Conservation (phyloP, 805 yeast species). For the Metschnikowia arizonensis region DNA sequence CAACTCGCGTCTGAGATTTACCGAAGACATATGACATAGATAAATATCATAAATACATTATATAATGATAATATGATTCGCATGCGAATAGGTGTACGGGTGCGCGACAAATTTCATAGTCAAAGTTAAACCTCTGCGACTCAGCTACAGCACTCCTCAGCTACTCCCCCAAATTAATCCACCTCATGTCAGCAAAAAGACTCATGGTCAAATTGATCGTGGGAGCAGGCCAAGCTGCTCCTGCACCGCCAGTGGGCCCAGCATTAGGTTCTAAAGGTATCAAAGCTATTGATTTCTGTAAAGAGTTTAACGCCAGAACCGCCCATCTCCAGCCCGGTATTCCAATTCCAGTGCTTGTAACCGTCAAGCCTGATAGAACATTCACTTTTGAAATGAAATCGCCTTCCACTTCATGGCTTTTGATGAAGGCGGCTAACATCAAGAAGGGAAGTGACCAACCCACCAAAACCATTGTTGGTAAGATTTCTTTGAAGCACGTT, state of each 20-base stretch:
- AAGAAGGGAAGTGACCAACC: slow-evolving; percentile 74
- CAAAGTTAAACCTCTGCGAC: too few relatives aligned
- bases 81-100: background rate
- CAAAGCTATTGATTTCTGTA: slow-evolving; percentile 96
- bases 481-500: slow-evolving; percentile 74
- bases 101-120: background rate
- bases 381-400: slow-evolving; percentile 83
- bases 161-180: background rate
- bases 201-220: slow-evolving; percentile 82
- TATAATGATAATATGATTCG: background rate
- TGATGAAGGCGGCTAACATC: slow-evolving; percentile 75
- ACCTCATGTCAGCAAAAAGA: slow-evolving; percentile 45
- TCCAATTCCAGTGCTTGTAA: slow-evolving; percentile 83
- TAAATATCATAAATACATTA: too few relatives aligned
- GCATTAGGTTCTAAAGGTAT: slow-evolving; percentile 98
- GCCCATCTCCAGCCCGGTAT: slow-evolving; percentile 80
- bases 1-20: slow-evolving; percentile 19
- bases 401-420: slow-evolving; percentile 86
- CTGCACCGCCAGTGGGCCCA: slow-evolving; percentile 98
- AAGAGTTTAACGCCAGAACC: slow-evolving; percentile 96
- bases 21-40: slow-evolving; percentile 12
- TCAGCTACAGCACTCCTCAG: too few relatives aligned
- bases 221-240: slow-evolving; percentile 97
- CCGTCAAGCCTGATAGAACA: slow-evolving; percentile 88
- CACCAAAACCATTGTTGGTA: slow-evolving; percentile 57